phyloP scores from a whole-genome alignment of 2,329 filamentous ascomycete species.

The Daldinia eschscholtzii region DNA sequence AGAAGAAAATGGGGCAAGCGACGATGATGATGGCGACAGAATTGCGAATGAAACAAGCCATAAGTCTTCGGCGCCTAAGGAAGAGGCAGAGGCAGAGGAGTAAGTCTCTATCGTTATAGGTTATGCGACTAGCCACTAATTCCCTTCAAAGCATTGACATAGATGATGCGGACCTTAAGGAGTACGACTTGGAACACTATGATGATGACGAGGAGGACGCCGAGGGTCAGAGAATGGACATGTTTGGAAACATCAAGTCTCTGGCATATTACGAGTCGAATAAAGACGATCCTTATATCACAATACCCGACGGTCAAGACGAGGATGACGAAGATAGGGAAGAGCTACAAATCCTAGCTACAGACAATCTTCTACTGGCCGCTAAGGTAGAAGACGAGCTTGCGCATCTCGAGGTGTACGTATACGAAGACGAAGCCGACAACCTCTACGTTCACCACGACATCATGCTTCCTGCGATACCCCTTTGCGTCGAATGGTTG shows the following conservation, averaged over 20 bases:
- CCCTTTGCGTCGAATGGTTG: slow-evolving; percentile 94
- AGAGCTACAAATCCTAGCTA: slow-evolving; percentile 91
- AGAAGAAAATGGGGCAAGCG: slow-evolving; percentile 47
- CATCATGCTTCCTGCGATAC: slow-evolving; percentile 98
- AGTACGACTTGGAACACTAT: slow-evolving; percentile 97
- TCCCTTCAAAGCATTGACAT: slow-evolving; percentile 60
- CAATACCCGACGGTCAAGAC: slow-evolving; percentile 76
- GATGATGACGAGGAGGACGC: slow-evolving; percentile 82
- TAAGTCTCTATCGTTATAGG: slow-evolving; percentile 26
- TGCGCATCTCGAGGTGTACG: slow-evolving; percentile 95
- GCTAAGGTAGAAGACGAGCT: slow-evolving; percentile 98
- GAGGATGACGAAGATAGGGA: slow-evolving; percentile 91
- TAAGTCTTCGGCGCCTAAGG: slow-evolving; percentile 26
- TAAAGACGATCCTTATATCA: slow-evolving; percentile 96
- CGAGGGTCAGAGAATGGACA: slow-evolving; percentile 81
- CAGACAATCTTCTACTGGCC: slow-evolving; percentile 91
- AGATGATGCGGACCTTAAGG: slow-evolving; percentile 89
- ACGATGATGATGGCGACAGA: slow-evolving; percentile 18
- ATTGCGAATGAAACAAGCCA: not conserved
- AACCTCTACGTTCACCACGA: slow-evolving; percentile 99
- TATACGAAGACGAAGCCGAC: slow-evolving; percentile 94
- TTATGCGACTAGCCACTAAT: slow-evolving; percentile 11
- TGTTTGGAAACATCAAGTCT: slow-evolving; percentile 96
- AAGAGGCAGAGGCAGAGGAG: slow-evolving; percentile 44
- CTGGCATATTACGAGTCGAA: slow-evolving; percentile 94